These are phyloP conservation scores for Fusarium sp. DNA, from an alignment of 2,329 filamentous ascomycete species.

Conservation along the genomic window DNA sequence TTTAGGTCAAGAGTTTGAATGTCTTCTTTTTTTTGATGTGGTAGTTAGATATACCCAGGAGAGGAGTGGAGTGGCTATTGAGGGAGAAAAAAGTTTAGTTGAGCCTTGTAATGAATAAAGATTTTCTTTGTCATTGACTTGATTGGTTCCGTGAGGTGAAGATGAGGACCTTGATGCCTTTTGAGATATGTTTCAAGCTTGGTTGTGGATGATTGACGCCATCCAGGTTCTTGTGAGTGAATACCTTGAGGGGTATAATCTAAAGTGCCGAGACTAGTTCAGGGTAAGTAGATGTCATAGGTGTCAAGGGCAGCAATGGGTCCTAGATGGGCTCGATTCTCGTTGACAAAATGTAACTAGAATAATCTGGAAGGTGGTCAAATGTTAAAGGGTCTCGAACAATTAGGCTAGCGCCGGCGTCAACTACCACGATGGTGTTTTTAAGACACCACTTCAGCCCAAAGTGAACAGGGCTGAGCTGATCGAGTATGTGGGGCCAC, in stretches of 20 bases:
- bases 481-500: constrained; percentile 3
- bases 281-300: not conserved
- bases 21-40: not conserved
- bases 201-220: not conserved
- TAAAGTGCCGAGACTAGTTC: not conserved
- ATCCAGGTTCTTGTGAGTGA: not conserved
- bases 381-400: not conserved
- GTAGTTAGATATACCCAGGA: constrained; percentile 31
- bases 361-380: not conserved
- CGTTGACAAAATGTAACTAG: not conserved
- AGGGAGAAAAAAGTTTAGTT: constrained; percentile 29
- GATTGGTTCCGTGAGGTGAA: not conserved
- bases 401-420: constrained; percentile 2
- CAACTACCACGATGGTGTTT: not conserved
- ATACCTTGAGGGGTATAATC: not conserved
- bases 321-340: not conserved
- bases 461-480: not conserved
- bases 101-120: constrained; percentile 9
- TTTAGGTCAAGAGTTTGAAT: constrained; percentile 1
- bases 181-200: not conserved
- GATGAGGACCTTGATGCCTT: not conserved
- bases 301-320: not conserved
- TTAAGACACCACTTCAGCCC: not conserved
- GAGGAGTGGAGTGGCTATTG: constrained; percentile 10
- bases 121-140: constrained; percentile 1